Evolutionary conservation across 2,329 filamentous ascomycete species (phyloP).

Genomic region (Pseudovirgaria hyperparasitica): DNA sequence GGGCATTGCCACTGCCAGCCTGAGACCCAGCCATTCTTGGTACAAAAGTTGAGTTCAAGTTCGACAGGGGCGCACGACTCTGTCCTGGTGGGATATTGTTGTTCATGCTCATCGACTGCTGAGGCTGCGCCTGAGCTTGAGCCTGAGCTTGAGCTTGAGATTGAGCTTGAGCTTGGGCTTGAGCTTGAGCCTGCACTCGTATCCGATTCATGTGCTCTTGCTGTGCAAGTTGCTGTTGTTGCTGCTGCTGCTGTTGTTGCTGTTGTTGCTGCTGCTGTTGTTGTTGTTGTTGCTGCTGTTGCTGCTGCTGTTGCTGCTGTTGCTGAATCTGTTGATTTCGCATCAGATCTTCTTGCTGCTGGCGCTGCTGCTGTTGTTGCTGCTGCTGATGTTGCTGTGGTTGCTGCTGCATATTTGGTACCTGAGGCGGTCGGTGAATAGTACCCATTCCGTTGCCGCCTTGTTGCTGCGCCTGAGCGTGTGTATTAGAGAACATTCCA

Average conservation of each 20-base stretch:
- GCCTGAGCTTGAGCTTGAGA: slow-evolving; percentile 27
- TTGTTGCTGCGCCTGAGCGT: slow-evolving; percentile 24
- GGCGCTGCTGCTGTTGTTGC: slow-evolving; percentile 6
- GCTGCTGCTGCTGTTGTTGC: slow-evolving; percentile 27
- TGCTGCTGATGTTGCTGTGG: no score
- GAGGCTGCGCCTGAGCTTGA: slow-evolving; percentile 32
- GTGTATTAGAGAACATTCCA: slow-evolving; percentile 8
- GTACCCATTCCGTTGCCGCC: no score
- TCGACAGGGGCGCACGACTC: slow-evolving; percentile 31
- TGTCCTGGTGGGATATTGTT: slow-evolving; percentile 27
- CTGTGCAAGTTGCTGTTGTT: slow-evolving; percentile 29
- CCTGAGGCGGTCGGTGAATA: no score
- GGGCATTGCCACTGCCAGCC: slow-evolving; percentile 20
- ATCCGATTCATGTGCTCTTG: slow-evolving; percentile 26
- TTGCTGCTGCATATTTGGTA: slow-evolving; percentile 15
- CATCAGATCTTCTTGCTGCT: slow-evolving; percentile 13
- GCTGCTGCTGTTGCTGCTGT: slow-evolving; percentile 2
- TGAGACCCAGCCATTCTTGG: no score
- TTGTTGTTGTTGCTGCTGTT: slow-evolving; percentile 5
- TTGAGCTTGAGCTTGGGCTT: slow-evolving; percentile 23
- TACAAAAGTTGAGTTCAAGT: no score
- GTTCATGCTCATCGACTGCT: slow-evolving; percentile 12
- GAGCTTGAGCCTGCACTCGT: slow-evolving; percentile 23
- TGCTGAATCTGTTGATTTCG: slow-evolving; percentile 4
- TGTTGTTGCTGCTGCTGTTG: slow-evolving; percentile 14